Conservation (phyloP, 2,329 filamentous ascomycete species). For the Botrytis paeoniae region DNA sequence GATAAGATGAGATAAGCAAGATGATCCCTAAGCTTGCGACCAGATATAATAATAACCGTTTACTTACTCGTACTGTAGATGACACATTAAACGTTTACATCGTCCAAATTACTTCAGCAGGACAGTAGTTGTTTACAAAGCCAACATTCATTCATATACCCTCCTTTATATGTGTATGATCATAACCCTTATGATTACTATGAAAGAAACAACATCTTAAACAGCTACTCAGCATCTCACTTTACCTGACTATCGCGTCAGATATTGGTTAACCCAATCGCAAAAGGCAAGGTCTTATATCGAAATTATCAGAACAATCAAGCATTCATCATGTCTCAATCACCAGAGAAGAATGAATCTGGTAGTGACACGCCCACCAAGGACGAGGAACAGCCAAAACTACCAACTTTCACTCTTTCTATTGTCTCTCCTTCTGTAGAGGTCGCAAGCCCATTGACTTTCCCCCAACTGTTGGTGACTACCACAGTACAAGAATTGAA, state of each 20-base stretch:
- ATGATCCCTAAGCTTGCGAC: background rate
- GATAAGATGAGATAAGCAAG: slow-evolving; percentile 11
- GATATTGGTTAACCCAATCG: background rate
- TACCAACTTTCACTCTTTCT: slow-evolving; percentile 51
- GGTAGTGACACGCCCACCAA: slow-evolving; percentile 23
- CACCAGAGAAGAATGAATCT: slow-evolving; percentile 19
- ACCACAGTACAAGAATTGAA: slow-evolving; percentile 58
- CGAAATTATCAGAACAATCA: background rate
- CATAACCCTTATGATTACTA: background rate
- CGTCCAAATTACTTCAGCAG: background rate
- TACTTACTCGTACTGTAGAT: background rate
- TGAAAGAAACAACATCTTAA: slow-evolving; percentile 8
- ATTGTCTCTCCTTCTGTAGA: slow-evolving; percentile 58
- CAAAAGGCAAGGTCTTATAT: background rate
- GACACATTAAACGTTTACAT: background rate
- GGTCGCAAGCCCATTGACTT: slow-evolving; percentile 50
- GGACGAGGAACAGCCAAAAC: slow-evolving; percentile 27
- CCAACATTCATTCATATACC: background rate
- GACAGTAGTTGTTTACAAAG: background rate
- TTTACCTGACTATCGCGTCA: background rate
- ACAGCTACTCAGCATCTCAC: background rate
- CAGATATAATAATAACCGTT: background rate
- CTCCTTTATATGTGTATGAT: background rate
- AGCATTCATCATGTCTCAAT: slow-evolving; percentile 27
- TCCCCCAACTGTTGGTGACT: slow-evolving; percentile 47